Evolutionary conservation across 805 yeast species (phyloP).

Genomic region (Candida ovalis): DNA sequence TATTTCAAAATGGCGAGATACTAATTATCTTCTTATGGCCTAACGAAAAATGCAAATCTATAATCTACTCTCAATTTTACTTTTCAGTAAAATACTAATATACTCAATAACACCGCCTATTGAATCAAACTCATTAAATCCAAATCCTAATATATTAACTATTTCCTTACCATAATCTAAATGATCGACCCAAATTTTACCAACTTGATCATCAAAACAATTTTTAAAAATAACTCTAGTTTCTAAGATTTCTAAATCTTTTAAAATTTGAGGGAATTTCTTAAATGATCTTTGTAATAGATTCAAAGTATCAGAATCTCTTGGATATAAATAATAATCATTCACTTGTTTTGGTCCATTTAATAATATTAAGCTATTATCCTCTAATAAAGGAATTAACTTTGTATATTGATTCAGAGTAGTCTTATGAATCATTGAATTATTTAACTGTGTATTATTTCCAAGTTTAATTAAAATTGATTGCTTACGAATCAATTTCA

Average conservation of each 20-base stretch:
- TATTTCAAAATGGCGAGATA: too few species aligned
- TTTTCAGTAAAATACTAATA: conserved; percentile 6
- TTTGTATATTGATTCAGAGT: conserved; percentile 16
- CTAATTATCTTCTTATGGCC: too few species aligned
- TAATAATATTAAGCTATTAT: conserved; percentile 8
- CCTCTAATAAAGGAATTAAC: conserved; percentile 12
- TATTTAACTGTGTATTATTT: conserved; percentile 2
- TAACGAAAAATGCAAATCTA: not conserved
- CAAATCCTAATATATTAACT: conserved; percentile 13
- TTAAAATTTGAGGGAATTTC: conserved; percentile 15
- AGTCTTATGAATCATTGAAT: conserved; percentile 14
- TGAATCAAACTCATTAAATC: conserved; percentile 14
- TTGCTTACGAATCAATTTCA: conserved; percentile 12
- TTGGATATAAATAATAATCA: conserved; percentile 13
- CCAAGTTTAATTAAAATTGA: conserved; percentile 8
- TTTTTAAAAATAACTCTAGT: conserved; percentile 12
- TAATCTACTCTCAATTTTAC: conserved; percentile 1
- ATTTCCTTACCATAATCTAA: conserved; percentile 3
- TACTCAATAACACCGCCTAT: conserved; percentile 13
- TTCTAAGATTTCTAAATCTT: conserved; percentile 4
- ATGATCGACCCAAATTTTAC: conserved; percentile 8
- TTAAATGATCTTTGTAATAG: conserved; percentile 11
- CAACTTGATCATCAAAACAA: conserved; percentile 9
- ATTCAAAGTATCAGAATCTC: conserved; percentile 22
- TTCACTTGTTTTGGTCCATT: conserved; percentile 22